These are phyloP conservation scores for Evansstolkia leycettana DNA, from an alignment of 495 filamentous ascomycete species.

Conservation along the genomic window DNA sequence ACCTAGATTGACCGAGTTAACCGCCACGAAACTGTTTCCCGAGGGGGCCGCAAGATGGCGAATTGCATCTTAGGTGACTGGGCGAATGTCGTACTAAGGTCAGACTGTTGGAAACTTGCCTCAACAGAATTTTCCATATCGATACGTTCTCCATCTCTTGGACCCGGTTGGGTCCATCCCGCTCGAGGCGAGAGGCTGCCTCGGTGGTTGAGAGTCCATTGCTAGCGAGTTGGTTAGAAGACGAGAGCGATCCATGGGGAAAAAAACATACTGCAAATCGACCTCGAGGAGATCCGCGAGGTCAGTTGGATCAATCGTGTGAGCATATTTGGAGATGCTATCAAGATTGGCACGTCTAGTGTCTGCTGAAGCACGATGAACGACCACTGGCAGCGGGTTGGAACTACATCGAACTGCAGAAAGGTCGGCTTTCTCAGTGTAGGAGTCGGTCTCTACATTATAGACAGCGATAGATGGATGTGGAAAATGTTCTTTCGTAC, in stretches of 20 bases:
- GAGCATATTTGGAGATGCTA: conserved; percentile 15
- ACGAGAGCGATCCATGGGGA: no score
- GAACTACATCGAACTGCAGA: background rate
- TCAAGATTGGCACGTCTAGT: background rate
- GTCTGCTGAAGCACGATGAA: conserved; percentile 1
- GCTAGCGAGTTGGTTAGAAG: conserved; percentile 7
- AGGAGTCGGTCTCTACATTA: conserved; percentile 9
- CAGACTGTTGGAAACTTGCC: conserved; percentile 54
- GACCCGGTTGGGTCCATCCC: conserved; percentile 49
- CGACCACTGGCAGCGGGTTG: background rate
- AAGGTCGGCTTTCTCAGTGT: conserved; percentile 2
- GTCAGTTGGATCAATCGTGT: conserved; percentile 16
- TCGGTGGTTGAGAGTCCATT: conserved; percentile 45
- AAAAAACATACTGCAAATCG: conserved; percentile 14
- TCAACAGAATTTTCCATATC: conserved; percentile 42
- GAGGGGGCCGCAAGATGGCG: conserved; percentile 2
- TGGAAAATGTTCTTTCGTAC: conserved; percentile 10
- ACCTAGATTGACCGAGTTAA: conserved; percentile 36
- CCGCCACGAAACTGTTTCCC: background rate
- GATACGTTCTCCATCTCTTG: conserved; percentile 43
- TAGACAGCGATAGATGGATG: conserved; percentile 8
- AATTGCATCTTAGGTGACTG: background rate
- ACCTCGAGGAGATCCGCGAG: conserved; percentile 17
- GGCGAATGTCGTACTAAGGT: conserved; percentile 32
- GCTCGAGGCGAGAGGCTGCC: conserved; percentile 38